Conservation (phyloP, 768 basidiomycete species). For the Tylopilus rubrobrunneus region DNA sequence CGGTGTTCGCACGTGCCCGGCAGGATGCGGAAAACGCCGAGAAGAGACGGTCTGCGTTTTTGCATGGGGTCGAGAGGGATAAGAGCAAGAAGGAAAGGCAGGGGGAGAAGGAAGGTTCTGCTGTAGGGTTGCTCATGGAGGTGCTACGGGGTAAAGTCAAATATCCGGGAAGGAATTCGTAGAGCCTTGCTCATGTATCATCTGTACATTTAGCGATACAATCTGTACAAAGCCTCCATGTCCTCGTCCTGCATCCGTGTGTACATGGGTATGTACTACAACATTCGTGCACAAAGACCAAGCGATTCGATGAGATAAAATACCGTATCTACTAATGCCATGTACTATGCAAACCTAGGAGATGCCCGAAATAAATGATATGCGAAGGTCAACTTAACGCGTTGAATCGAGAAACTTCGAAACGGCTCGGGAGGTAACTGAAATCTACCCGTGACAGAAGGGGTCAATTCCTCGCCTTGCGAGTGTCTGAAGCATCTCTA, state of each 20-base stretch:
- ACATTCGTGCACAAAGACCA: neutral
- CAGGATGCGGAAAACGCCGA: constrained; percentile 17
- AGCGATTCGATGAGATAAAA: neutral
- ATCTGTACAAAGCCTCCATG: neutral
- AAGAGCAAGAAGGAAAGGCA: constrained; percentile 18
- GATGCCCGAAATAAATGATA: neutral
- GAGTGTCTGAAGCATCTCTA: neutral
- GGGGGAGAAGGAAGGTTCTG: constrained; percentile 25
- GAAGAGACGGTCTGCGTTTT: constrained; percentile 54
- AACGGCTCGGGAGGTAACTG: too few species aligned
- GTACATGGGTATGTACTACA: neutral
- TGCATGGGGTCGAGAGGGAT: constrained; percentile 41
- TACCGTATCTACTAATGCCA: neutral
- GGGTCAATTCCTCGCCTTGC: neutral
- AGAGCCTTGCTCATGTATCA: neutral
- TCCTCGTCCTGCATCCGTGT: neutral
- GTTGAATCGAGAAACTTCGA: too few species aligned
- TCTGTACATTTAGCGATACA: neutral
- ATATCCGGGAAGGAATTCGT: constrained; percentile 19
- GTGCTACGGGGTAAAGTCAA: constrained; percentile 25
- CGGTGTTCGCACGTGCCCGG: constrained; percentile 57
- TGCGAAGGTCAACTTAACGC: neutral
- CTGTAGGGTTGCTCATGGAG: constrained; percentile 30
- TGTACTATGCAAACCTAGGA: neutral
- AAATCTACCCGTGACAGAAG: too few species aligned